Percentiles rank a stretch among this genome's conserved stretches.
Conservation (phyloP, 768 basidiomycete species). For the Russula compacta region DNA sequence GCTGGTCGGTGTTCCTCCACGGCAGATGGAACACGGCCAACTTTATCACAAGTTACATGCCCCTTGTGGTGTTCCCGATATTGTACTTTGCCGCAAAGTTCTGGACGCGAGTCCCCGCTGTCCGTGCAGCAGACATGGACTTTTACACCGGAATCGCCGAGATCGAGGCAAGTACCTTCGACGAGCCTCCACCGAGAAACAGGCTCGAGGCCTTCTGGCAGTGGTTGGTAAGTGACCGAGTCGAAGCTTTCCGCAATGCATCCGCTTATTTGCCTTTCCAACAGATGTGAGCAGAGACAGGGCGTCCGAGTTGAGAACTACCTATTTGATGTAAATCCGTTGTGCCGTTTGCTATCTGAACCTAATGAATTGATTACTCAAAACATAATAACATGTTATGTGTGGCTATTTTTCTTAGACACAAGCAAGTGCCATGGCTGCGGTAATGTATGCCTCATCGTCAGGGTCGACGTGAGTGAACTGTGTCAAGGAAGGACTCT, state of each 20-base stretch:
- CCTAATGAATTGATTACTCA: too few relatives aligned
- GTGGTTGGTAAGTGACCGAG: conserved; percentile 57
- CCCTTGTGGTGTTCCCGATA: conserved; percentile 58
- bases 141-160: conserved; percentile 51
- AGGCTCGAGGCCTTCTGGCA: conserved; percentile 62
- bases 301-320: background rate
- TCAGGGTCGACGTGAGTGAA: background rate
- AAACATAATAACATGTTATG: too few relatives aligned
- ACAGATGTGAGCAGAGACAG: conserved; percentile 4
- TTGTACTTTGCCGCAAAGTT: conserved; percentile 56
- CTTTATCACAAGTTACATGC: conserved; percentile 84
- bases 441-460: background rate
- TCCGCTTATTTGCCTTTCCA: background rate
- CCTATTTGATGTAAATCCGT: background rate
- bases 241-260: background rate
- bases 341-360: background rate
- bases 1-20: conserved; percentile 44
- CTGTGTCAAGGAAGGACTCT: background rate
- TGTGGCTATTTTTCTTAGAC: background rate
- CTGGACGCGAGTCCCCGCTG: conserved; percentile 38
- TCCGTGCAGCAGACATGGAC: conserved; percentile 68
- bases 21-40: conserved; percentile 44
- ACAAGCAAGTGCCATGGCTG: background rate
- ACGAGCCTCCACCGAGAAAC: conserved; percentile 65
- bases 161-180: conserved; percentile 34